phyloP scores from a whole-genome alignment of 805 yeast genomes.

The Isabelozyma rhagii region DNA sequence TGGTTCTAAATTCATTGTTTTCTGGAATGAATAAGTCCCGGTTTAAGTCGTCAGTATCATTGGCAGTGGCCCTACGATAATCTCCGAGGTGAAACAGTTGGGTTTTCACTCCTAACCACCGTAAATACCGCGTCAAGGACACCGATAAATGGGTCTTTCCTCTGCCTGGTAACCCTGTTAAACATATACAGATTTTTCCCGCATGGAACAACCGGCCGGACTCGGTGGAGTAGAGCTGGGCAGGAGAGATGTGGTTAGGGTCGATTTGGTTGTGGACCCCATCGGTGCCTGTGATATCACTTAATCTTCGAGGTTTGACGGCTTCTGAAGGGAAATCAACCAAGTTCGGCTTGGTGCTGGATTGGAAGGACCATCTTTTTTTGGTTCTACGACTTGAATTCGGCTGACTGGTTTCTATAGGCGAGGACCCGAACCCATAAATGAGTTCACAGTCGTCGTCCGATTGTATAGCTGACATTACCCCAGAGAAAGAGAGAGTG shows the following conservation, averaged over 20 bases:
- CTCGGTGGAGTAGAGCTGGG: constrained; percentile 89
- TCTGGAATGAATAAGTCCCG: constrained; percentile 59
- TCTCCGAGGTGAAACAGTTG: constrained; percentile 91
- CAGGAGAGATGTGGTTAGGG: constrained; percentile 75
- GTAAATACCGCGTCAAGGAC: constrained; percentile 81
- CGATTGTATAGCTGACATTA: constrained; percentile 14
- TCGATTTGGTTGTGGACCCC: constrained; percentile 67
- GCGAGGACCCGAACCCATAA: constrained; percentile 37
- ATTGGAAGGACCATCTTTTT: constrained; percentile 43
- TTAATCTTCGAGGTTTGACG: constrained; percentile 28
- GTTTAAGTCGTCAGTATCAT: constrained; percentile 46
- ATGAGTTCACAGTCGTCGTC: constrained; percentile 30
- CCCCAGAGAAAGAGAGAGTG: neutral
- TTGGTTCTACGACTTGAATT: constrained; percentile 31
- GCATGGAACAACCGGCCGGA: constrained; percentile 93
- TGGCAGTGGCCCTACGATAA: constrained; percentile 58
- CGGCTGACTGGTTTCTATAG: constrained; percentile 23
- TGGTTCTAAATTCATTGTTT: constrained; percentile 52
- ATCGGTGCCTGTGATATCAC: constrained; percentile 39
- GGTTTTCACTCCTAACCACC: constrained; percentile 96
- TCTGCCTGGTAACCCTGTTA: constrained; percentile 93
- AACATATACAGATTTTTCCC: constrained; percentile 82
- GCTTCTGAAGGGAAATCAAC: constrained; percentile 29
- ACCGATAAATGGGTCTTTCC: constrained; percentile 94
- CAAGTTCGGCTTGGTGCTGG: constrained; percentile 34